Evolutionary conservation across 1,284 basidiomycete species (phyloP).

Genomic region (Ceratobasidium sp.): DNA sequence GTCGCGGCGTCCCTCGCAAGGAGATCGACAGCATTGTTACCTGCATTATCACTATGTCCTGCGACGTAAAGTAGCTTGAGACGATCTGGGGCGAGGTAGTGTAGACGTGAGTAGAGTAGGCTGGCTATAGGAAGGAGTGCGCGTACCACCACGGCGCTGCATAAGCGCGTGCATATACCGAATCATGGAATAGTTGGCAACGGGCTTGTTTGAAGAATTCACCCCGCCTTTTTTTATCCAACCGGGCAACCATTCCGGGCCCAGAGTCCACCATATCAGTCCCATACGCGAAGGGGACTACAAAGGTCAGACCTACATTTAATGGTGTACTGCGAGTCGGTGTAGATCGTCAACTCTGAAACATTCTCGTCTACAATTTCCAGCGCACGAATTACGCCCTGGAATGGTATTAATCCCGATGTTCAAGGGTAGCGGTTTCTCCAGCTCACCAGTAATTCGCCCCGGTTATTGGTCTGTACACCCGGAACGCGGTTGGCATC

Average conservation of each 20-base stretch:
- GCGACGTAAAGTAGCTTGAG: slow-evolving; percentile 13
- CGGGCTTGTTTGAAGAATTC: slow-evolving; percentile 10
- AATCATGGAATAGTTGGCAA: slow-evolving; percentile 43
- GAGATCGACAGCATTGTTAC: slow-evolving; percentile 29
- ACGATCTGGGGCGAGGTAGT: slow-evolving; percentile 1
- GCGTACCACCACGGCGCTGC: slow-evolving; percentile 19
- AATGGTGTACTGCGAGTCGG: slow-evolving; percentile 28
- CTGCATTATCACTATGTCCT: slow-evolving; percentile 8
- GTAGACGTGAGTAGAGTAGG: neutral
- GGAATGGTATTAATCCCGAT: neutral
- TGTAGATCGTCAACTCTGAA: slow-evolving; percentile 14
- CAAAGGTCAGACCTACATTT: neutral
- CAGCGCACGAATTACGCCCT: slow-evolving; percentile 37
- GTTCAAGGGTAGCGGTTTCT: no score
- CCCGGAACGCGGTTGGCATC: slow-evolving; percentile 82
- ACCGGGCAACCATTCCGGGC: slow-evolving; percentile 41
- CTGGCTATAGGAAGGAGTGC: neutral
- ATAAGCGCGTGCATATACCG: slow-evolving; percentile 38
- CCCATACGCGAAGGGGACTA: neutral
- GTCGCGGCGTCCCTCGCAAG: slow-evolving; percentile 3
- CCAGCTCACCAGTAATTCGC: slow-evolving; percentile 77
- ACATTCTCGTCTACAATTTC: slow-evolving; percentile 26
- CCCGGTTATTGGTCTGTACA: slow-evolving; percentile 86
- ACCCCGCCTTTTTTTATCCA: slow-evolving; percentile 42
- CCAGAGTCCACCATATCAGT: neutral